Evolutionary conservation across 2,329 filamentous ascomycete genomes (phyloP).

Genomic region (Penicillium rolfsii): DNA sequence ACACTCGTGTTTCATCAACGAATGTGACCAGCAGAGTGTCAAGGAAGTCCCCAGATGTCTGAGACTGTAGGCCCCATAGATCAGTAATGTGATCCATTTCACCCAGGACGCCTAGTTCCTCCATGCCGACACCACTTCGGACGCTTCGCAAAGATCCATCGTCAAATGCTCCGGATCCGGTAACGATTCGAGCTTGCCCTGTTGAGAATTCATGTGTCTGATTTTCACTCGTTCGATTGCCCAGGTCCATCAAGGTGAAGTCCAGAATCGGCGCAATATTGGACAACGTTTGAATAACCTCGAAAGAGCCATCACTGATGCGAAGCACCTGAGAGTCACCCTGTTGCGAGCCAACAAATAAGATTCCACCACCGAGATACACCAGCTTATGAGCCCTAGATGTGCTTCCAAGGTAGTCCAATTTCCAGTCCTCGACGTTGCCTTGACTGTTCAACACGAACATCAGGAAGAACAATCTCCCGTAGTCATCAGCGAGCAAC

Average conservation of each 20-base stretch:
- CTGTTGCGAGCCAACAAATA: constrained; percentile 91
- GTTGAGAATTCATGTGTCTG: constrained; percentile 91
- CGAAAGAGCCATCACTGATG: constrained; percentile 63
- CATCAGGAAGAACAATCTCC: constrained; percentile 80
- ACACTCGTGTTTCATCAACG: constrained; percentile 79
- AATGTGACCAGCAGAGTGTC: constrained; percentile 82
- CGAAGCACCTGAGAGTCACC: constrained; percentile 85
- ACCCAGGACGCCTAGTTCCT: constrained; percentile 80
- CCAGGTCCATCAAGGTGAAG: constrained; percentile 95
- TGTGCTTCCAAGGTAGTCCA: constrained; percentile 68
- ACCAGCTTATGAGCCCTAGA: constrained; percentile 78
- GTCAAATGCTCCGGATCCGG: constrained; percentile 85
- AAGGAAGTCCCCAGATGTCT: constrained; percentile 46
- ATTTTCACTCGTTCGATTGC: constrained; percentile 75
- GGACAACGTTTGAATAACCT: constrained; percentile 72
- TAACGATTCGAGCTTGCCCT: constrained; percentile 89
- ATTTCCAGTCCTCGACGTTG: constrained; percentile 71
- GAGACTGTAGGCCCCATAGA: constrained; percentile 68
- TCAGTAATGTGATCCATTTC: constrained; percentile 75
- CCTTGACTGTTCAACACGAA: constrained; percentile 67
- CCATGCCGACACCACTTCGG: constrained; percentile 87
- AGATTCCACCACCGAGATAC: constrained; percentile 67
- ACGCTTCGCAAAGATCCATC: constrained; percentile 89
- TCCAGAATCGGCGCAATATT: constrained; percentile 93
- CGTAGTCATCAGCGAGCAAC: constrained; percentile 91